These are phyloP conservation scores for Suhomyces tanzawaensis DNA, from an alignment of 805 yeast genomes.

Conservation along the genomic window DNA sequence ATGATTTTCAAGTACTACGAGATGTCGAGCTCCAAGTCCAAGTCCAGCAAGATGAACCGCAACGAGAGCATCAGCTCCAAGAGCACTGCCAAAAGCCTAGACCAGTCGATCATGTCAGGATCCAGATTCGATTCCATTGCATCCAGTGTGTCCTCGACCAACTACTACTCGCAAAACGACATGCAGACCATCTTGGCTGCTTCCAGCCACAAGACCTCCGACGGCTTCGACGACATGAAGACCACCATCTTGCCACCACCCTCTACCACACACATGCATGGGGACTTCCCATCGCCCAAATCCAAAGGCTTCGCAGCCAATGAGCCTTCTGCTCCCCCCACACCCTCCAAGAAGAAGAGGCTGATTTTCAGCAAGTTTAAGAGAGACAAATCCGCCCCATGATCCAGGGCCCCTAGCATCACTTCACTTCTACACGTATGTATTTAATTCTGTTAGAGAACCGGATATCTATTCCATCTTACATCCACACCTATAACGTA, in stretches of 20 bases:
- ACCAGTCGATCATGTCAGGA: slow-evolving; percentile 5
- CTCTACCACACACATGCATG: not conserved
- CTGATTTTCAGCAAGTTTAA: slow-evolving; percentile 8
- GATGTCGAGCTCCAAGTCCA: not conserved
- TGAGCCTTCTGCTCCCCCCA: not conserved
- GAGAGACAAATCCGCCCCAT: not conserved
- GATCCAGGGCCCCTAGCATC: too few relatives aligned
- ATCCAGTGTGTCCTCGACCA: slow-evolving; percentile 4
- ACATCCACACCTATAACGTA: too few relatives aligned
- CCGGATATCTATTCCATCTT: too few relatives aligned
- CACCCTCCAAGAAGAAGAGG: slow-evolving; percentile 1
- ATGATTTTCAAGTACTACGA: slow-evolving; percentile 5
- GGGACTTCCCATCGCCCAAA: not conserved
- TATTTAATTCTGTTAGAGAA: too few relatives aligned
- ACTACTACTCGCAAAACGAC: not conserved
- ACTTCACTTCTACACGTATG: too few relatives aligned
- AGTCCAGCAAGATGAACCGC: not conserved
- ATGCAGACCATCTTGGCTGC: not conserved
- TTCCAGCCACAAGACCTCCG: not conserved
- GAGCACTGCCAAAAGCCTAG: slow-evolving; percentile 7
- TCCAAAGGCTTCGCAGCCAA: not conserved
- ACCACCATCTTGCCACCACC: slow-evolving; percentile 1
- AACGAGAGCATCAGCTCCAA: slow-evolving; percentile 6
- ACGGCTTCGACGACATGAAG: not conserved
- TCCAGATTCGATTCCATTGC: slow-evolving; percentile 4